Evolutionary conservation across 2,329 filamentous ascomycete species (phyloP).

Genomic region (Microcera coccophila): DNA sequence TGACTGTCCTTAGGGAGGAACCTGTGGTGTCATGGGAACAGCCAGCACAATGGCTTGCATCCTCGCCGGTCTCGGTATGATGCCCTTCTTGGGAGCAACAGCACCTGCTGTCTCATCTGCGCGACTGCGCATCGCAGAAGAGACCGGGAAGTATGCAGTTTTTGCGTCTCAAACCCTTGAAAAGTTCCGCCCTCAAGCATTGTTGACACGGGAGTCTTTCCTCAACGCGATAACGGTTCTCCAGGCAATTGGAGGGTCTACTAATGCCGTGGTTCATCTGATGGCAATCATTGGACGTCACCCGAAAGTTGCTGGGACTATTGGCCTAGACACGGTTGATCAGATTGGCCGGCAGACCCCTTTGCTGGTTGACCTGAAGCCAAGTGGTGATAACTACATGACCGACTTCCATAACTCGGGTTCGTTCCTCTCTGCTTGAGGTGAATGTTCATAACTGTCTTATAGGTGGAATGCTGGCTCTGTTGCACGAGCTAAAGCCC

Average conservation of each 20-base stretch:
- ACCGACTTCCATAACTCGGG: conserved; percentile 79
- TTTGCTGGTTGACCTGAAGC: conserved; percentile 80
- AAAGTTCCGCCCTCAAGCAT: conserved; percentile 63
- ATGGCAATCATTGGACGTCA: conserved; percentile 76
- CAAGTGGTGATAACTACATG: conserved; percentile 82
- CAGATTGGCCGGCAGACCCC: conserved; percentile 73
- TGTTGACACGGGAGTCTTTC: conserved; percentile 72
- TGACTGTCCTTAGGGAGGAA: conserved; percentile 53
- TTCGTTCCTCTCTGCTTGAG: background rate
- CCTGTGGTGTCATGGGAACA: conserved; percentile 88
- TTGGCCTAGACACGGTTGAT: conserved; percentile 77
- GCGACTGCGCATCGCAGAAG: conserved; percentile 76
- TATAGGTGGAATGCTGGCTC: conserved; percentile 70
- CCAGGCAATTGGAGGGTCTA: conserved; percentile 80
- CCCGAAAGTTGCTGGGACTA: conserved; percentile 57
- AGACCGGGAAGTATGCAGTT: conserved; percentile 67
- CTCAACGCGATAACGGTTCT: conserved; percentile 83
- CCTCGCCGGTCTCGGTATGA: conserved; percentile 77
- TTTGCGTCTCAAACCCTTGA: conserved; percentile 60
- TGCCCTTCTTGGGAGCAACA: conserved; percentile 71
- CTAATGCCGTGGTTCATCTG: conserved; percentile 82
- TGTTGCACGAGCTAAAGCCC: conserved; percentile 73
- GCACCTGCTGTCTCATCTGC: conserved; percentile 74
- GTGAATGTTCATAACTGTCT: background rate
- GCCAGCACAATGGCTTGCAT: conserved; percentile 87